Evolutionary conservation across 2,329 filamentous ascomycete species (phyloP), one percentile per base, ranked within the genome.

Genomic region (Alternaria sp.): DNA sequence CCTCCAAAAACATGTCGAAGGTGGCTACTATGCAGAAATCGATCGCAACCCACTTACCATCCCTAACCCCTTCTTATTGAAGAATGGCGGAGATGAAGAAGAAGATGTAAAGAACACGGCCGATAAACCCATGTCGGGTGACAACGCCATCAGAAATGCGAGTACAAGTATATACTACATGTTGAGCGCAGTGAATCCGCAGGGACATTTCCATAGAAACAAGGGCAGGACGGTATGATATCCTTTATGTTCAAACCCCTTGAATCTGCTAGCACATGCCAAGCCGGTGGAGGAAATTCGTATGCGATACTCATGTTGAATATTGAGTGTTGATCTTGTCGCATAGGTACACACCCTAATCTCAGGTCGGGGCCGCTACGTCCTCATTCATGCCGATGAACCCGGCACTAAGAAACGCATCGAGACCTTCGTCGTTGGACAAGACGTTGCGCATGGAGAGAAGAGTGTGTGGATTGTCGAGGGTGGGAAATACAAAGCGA

Each of bases 391-490:
- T 64, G 83, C 83, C 8, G 83, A 86, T 67, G 82, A 85, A 48
- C 61, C 72, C 30, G 60, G 81, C 77, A 64, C 81, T 78, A 81
- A 81, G 59, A 84, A 84, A 44, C 77, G 82, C 16, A 75, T 91
- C n/a, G 88, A 91, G 77, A 85, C 81, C 7, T 91, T 89, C 66
- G 75, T 88, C 4, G 89, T 91, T 1, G 89, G 88, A 0, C 81
- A 80, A 12, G 79, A 89, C 70, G 78, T 90, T 5, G 80, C 78
- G 4, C 75, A 71, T 0, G 89, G 88, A 0, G 89, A 91, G 80
- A 84, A 73, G 72, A 64, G 89, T 69, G 87, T 90, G 73, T 91
- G 89, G 89, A 81, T 90, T 61, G 88, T 92, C 7, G 87, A 89
- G 54, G 88, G 89, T 0, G 88, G 86, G 5, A 87, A 87, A 73